phyloP scores from a whole-genome alignment of 2,329 filamentous ascomycete genomes.

The Zymoseptoria passerinii region DNA sequence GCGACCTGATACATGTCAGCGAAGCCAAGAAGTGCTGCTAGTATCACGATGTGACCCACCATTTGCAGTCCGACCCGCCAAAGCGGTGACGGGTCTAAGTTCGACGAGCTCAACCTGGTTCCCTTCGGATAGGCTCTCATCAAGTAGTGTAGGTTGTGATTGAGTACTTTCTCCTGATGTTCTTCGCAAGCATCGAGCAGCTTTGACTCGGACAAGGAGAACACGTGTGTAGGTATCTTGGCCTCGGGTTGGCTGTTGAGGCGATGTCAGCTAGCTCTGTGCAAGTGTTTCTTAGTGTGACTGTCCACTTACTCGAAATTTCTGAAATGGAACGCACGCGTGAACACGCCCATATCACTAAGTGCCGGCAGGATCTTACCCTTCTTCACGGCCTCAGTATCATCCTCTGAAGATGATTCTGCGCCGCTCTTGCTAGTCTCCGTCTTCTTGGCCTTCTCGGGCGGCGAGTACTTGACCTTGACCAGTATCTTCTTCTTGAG shows the following conservation, averaged over 20 bases:
- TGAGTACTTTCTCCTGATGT: conserved; percentile 54
- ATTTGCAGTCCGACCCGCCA: conserved; percentile 88
- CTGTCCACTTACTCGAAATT: conserved; percentile 44
- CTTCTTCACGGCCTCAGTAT: conserved; percentile 37
- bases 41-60: conserved; percentile 3
- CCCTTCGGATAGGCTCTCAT: conserved; percentile 87
- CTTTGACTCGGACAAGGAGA: conserved; percentile 55
- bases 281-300: neutral
- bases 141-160: conserved; percentile 72
- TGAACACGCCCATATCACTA: conserved; percentile 73
- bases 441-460: conserved; percentile 24
- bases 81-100: conserved; percentile 74
- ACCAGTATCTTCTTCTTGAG: conserved; percentile 66
- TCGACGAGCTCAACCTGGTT: conserved; percentile 72
- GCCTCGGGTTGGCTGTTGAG: conserved; percentile 45
- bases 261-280: neutral
- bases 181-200: conserved; percentile 58
- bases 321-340: conserved; percentile 73
- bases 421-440: conserved; percentile 28
- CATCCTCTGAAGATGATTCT: conserved; percentile 30
- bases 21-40: neutral
- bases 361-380: conserved; percentile 61
- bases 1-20: conserved; percentile 48
- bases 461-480: conserved; percentile 43
- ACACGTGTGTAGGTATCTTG: conserved; percentile 52